A percentile compares a stretch with the other conserved stretches of the same genome.
Conservation (phyloP, 78 protist species). For the Monocercomonoides exilis region DNA sequence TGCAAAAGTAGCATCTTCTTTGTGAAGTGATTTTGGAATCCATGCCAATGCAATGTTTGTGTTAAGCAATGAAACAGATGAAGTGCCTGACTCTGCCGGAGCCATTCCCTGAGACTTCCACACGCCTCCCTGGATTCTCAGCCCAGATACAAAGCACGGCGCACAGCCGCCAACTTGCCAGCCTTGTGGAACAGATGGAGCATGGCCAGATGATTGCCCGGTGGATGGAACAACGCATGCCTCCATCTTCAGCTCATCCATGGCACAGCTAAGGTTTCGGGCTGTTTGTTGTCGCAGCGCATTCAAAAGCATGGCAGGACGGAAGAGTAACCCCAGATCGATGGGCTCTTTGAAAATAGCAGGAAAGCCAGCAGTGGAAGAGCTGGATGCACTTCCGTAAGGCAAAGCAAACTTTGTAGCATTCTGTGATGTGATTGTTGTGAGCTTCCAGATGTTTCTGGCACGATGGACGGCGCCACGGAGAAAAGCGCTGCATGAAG, state of each 20-base stretch:
- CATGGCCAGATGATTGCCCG: too few species aligned
- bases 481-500: conserved; percentile 17
- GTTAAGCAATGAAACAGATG: neutral
- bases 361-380: neutral
- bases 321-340: conserved; percentile 37
- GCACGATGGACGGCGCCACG: conserved; percentile 22
- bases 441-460: conserved; percentile 16
- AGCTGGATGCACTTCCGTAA: neutral
- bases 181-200: neutral
- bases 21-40: neutral
- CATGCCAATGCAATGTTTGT: neutral
- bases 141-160: neutral
- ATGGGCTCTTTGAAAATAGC: conserved; percentile 20
- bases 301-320: conserved; percentile 50
- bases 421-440: neutral
- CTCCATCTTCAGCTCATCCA: conserved; percentile 1
- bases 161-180: neutral
- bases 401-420: neutral
- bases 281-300: conserved; percentile 65
- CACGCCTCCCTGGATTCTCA: neutral
- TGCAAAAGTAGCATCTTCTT: too few species aligned
- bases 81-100: neutral
- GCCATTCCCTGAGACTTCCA: neutral
- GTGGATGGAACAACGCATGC: too few species aligned
- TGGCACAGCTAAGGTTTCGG: neutral